Evolutionary conservation across 2,329 filamentous ascomycete genomes (phyloP).

Genomic region (Pyrenophora teres): DNA sequence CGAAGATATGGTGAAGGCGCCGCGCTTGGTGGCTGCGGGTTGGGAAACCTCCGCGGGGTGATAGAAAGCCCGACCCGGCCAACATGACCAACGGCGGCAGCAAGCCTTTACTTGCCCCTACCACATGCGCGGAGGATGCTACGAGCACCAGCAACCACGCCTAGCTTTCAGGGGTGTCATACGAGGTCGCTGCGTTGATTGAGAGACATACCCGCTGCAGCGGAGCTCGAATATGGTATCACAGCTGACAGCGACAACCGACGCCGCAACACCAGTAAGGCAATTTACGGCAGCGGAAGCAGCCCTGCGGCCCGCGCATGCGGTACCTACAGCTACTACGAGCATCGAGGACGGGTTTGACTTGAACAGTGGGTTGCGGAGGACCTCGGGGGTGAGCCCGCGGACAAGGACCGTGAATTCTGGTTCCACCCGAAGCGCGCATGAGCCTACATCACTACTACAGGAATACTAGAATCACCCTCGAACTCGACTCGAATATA

Average conservation of each 20-base stretch:
- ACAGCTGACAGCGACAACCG: not conserved
- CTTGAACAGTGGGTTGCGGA: no score
- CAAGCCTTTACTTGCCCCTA: not conserved
- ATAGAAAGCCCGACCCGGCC: not conserved
- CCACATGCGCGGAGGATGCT: not conserved
- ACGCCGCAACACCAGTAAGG: not conserved
- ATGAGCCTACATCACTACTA: no score
- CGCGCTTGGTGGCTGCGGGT: not conserved
- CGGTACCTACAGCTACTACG: no score
- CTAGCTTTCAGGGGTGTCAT: not conserved
- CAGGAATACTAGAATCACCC: no score
- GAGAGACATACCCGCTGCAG: not conserved
- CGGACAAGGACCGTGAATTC: no score
- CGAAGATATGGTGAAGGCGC: not conserved
- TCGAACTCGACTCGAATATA: no score
- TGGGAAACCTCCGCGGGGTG: not conserved
- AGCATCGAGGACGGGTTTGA: no score
- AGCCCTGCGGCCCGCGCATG: no score
- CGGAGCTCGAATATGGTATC: not conserved
- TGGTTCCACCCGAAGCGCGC: not conserved
- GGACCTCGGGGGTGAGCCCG: no score
- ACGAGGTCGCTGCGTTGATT: no score
- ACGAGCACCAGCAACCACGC: not conserved
- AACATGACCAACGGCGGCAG: not conserved
- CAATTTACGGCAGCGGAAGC: not conserved